A percentile compares a stretch with the other conserved stretches of the same genome.
These are phyloP conservation scores for Microdochium nivale DNA, from an alignment of 2,329 filamentous ascomycete species.

Conservation along the genomic window DNA sequence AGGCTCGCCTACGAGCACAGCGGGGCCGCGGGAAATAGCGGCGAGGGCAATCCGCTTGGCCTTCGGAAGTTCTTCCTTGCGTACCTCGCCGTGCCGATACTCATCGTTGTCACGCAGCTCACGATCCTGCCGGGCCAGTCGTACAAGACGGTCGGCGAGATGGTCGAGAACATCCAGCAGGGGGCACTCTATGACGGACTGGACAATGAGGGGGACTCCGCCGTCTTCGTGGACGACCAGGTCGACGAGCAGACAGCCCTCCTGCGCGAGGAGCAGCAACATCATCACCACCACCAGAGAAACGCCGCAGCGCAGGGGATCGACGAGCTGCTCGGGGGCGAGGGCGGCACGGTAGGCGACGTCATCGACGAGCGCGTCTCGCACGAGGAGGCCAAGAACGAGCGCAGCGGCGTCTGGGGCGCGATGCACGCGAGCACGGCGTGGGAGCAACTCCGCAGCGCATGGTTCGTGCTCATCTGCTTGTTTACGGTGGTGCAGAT, in stretches of 20 bases:
- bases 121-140: conserved; percentile 65
- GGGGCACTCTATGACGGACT: too few species aligned
- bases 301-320: conserved; percentile 62
- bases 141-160: conserved; percentile 79
- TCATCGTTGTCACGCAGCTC: conserved; percentile 59
- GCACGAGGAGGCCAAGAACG: conserved; percentile 61
- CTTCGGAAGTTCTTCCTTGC: conserved; percentile 61
- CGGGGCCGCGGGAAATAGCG: too few species aligned
- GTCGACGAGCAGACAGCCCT: conserved; percentile 48
- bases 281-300: conserved; percentile 32
- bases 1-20: conserved; percentile 62
- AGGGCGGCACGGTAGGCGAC: neutral
- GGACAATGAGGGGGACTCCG: too few species aligned
- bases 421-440: conserved; percentile 69
- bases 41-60: conserved; percentile 44
- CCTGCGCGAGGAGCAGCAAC: conserved; percentile 45
- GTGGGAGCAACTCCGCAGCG: conserved; percentile 63
- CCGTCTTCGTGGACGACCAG: conserved; percentile 41
- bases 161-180: conserved; percentile 64
- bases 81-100: conserved; percentile 62
- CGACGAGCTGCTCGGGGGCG: conserved; percentile 58
- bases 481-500: conserved; percentile 72
- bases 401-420: conserved; percentile 74
- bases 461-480: conserved; percentile 80
- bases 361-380: conserved; percentile 46